Base-by-base conservation (phyloP, 768 basidiomycete species). In the Trametes meyenii region DNA sequence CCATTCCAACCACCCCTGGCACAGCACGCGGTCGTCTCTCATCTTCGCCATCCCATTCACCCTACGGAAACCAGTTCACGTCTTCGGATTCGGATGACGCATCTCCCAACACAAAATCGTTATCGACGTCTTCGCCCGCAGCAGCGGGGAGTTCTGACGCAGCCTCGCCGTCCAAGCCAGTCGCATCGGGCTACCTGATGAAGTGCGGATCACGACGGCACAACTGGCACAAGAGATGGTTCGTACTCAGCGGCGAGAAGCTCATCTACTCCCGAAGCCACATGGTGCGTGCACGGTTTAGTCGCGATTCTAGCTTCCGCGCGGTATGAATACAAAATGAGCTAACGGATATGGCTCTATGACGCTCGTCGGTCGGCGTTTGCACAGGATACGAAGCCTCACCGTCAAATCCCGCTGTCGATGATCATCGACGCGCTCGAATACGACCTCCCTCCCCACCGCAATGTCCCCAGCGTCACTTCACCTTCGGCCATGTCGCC, bases 201-300 rank as follows among this genome's bases (percentile, higher is more conserved):
- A 98, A 98, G 71, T 95, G 94, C 73, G 95, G 94, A 26, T 88
- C 89, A 45, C 94, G 96, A 67, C 85, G 96, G 70, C 89, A 91
- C 68, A 92, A 86, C 66, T 99, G 97, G 97, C 83, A 94, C 58
- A 98, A 99, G 75, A 79, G 97, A 29, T 98, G 96, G 96, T 98
- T 99, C 69, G 87, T 92, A 39, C 78, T 99, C n/a, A 94, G 88
- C 40, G 87, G 87, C 40, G 92, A 94, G 69, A 90, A 87, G 70
- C 76, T 99, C 55, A 77, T 93, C 38, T 99, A 99, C 77, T 88
- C 87, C 11, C 86, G 87, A 50, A 95, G 90, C 72, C 97, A 99
- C 77, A 98, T 98, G 95, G 96, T 96, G 70, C 64, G 88, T 80
- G 55, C 62, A 50, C 52, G 24, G 58, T 67, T 64, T 61, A n/a